Evolutionary conservation across 2,329 filamentous ascomycete genomes (phyloP).

Genomic region (Phaeosphaeria sp.): DNA sequence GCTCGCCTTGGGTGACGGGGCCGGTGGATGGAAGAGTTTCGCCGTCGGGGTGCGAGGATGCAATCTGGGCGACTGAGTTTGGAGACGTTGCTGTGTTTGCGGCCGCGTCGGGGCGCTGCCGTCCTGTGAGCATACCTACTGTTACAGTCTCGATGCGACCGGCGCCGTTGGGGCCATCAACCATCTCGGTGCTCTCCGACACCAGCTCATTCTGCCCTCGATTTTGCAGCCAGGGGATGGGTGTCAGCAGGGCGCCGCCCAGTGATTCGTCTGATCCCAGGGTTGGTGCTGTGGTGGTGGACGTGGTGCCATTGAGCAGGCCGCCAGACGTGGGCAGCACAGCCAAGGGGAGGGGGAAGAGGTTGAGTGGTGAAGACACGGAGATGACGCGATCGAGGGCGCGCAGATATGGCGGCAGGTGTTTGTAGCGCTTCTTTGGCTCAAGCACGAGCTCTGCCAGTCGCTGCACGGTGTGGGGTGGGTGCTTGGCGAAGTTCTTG

Average conservation of each 20-base stretch:
- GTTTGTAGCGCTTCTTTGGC: constrained; percentile 80
- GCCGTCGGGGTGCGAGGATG: constrained; percentile 42
- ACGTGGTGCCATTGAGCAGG: constrained; percentile 67
- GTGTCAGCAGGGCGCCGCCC: constrained; percentile 88
- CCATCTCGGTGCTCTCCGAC: constrained; percentile 79
- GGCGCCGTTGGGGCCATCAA: constrained; percentile 79
- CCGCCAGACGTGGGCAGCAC: constrained; percentile 56
- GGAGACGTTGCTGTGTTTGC: background rate
- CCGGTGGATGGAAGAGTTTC: constrained; percentile 46
- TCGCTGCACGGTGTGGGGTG: constrained; percentile 92
- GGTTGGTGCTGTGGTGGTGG: constrained; percentile 48
- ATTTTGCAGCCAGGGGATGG: constrained; percentile 82
- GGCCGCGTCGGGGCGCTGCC: constrained; percentile 17
- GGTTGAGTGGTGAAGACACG: constrained; percentile 80
- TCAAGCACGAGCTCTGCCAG: constrained; percentile 83
- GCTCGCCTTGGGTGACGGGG: constrained; percentile 74
- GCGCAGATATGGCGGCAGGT: constrained; percentile 83
- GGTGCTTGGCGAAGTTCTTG: constrained; percentile 72
- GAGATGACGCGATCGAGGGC: constrained; percentile 89
- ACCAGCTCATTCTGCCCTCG: constrained; percentile 64
- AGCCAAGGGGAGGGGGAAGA: constrained; percentile 81
- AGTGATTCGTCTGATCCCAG: constrained; percentile 87
- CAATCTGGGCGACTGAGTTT: constrained; percentile 31
- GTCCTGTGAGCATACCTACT: constrained; percentile 63
- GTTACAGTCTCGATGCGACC: constrained; percentile 83